Conservation (phyloP, 1,139 yeast species). For the Geotrichum restrictum region DNA sequence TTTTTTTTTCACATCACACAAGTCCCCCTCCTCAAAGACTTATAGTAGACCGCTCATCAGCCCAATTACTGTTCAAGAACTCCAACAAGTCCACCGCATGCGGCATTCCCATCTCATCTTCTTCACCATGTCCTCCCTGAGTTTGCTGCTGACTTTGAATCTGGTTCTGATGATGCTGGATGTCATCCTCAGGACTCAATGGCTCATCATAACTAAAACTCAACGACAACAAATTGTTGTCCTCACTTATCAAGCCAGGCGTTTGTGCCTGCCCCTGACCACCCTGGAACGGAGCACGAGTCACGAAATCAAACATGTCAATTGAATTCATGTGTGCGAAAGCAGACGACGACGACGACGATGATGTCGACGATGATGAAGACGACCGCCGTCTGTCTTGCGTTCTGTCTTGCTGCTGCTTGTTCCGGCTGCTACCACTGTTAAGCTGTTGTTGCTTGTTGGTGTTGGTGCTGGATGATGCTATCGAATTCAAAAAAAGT, state of each 20-base stretch:
- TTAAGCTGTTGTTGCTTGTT: no score
- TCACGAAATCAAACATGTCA: conserved; percentile 19
- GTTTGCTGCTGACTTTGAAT: background rate
- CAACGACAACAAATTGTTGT: conserved; percentile 9
- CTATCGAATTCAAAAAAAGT: conserved; percentile 18
- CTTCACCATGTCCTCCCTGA: background rate
- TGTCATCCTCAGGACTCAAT: background rate
- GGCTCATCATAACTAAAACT: background rate
- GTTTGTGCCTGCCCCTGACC: background rate
- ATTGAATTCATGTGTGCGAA: conserved; percentile 6
- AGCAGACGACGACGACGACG: no score
- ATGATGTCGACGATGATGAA: no score
- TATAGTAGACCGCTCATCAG: conserved; percentile 3
- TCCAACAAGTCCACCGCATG: conserved; percentile 12
- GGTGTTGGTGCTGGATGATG: no score
- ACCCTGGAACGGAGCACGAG: conserved; percentile 8
- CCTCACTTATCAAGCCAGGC: conserved; percentile 13
- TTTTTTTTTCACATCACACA: no score
- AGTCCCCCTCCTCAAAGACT: no score
- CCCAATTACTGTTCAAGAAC: conserved; percentile 8
- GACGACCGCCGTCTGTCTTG: no score
- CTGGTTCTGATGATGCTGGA: background rate
- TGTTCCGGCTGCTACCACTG: background rate
- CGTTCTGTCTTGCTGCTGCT: background rate
- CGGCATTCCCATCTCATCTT: background rate